phyloP scores from a whole-genome alignment of 2,329 filamentous ascomycete genomes.

The Lithohypha guttulata region DNA sequence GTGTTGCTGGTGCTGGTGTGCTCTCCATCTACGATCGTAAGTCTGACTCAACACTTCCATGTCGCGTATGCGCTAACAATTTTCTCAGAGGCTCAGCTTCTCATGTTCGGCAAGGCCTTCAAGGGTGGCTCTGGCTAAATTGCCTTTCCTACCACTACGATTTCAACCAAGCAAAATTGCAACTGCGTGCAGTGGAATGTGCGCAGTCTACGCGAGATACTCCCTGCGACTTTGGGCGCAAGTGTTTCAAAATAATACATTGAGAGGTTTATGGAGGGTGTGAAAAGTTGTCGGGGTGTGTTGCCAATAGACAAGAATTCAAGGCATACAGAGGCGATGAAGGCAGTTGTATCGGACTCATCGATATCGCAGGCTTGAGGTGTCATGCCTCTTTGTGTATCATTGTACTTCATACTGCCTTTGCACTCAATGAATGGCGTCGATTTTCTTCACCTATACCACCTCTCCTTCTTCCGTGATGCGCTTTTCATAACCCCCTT shows the following conservation, averaged over 20 bases:
- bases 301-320: slow-evolving; percentile 11
- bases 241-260: slow-evolving; percentile 9
- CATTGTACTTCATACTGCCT: slow-evolving; percentile 10
- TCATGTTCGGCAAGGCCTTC: slow-evolving; percentile 99
- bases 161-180: slow-evolving; percentile 8
- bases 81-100: slow-evolving; percentile 53
- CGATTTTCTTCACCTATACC: slow-evolving; percentile 5
- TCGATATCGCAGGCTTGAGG: slow-evolving; percentile 10
- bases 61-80: slow-evolving; percentile 10
- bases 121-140: slow-evolving; percentile 43
- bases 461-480: neutral
- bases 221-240: neutral
- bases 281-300: slow-evolving; percentile 6
- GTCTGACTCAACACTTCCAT: slow-evolving; percentile 4
- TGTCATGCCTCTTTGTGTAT: slow-evolving; percentile 8
- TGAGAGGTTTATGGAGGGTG: slow-evolving; percentile 4
- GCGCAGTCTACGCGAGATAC: neutral
- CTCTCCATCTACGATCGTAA: slow-evolving; percentile 98
- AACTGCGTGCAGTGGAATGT: slow-evolving; percentile 12
- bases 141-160: slow-evolving; percentile 10
- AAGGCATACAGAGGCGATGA: slow-evolving; percentile 10
- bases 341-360: slow-evolving; percentile 7
- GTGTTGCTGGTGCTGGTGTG: slow-evolving; percentile 99
- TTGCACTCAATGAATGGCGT: slow-evolving; percentile 8
- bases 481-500: neutral